A percentile compares a stretch with the other conserved stretches of the same genome.
Conservation (phyloP, 2,329 filamentous ascomycete species). For the Phaeophleospora eucalypticola region DNA sequence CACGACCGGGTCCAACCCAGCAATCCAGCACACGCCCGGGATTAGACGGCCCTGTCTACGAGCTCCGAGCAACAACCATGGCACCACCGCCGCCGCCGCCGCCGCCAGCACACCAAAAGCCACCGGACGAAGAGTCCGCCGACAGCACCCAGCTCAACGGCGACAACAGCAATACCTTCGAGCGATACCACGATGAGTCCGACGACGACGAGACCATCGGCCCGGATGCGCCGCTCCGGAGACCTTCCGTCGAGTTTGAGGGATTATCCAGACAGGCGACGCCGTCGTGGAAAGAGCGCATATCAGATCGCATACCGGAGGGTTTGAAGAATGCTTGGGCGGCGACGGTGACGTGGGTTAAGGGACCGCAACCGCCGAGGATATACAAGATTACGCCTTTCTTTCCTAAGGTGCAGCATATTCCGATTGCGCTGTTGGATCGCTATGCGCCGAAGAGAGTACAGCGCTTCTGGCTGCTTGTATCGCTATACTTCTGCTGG, state of each 20-base stretch:
- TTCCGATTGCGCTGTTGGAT: conserved; percentile 61
- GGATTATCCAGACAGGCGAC: conserved; percentile 14
- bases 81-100: neutral
- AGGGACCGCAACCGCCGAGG: conserved; percentile 47
- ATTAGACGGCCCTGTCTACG: conserved; percentile 1
- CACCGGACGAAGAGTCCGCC: neutral
- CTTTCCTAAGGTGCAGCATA: conserved; percentile 63
- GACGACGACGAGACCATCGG: conserved; percentile 28
- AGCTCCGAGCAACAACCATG: conserved; percentile 2
- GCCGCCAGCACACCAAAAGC: neutral
- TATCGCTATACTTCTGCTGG: conserved; percentile 63
- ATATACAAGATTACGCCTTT: conserved; percentile 49
- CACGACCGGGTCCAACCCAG: conserved; percentile 1
- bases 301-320: conserved; percentile 26
- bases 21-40: neutral
- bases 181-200: conserved; percentile 14
- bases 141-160: neutral
- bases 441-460: conserved; percentile 56
- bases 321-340: conserved; percentile 31
- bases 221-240: conserved; percentile 25
- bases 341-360: conserved; percentile 42
- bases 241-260: conserved; percentile 27
- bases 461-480: conserved; percentile 57
- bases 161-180: conserved; percentile 1
- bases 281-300: conserved; percentile 22